Conservation (phyloP, 2,329 filamentous ascomycete species). For the Fusarium musae region DNA sequence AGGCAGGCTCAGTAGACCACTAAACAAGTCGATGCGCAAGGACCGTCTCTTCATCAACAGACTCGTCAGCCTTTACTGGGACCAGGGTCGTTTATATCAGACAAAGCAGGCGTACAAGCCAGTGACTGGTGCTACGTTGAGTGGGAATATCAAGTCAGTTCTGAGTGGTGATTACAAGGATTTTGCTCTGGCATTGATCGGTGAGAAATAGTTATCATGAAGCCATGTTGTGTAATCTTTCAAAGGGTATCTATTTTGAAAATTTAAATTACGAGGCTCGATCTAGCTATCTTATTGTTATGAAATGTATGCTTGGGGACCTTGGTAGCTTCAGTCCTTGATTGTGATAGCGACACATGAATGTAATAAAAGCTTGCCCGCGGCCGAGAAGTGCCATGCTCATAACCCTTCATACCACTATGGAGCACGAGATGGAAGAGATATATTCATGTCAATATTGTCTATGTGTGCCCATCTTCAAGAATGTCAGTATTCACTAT, state of each 20-base stretch:
- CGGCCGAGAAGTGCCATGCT: neutral
- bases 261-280: accelerated
- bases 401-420: neutral
- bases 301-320: accelerated
- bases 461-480: neutral
- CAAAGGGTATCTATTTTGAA: too few relatives aligned
- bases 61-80: slow-evolving; percentile 48
- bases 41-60: slow-evolving; percentile 49
- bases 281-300: neutral
- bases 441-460: accelerated
- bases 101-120: slow-evolving; percentile 68
- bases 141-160: slow-evolving; percentile 41
- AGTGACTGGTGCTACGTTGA: slow-evolving; percentile 64
- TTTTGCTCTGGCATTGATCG: slow-evolving; percentile 45
- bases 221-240: accelerated
- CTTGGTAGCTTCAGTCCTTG: neutral
- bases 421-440: neutral
- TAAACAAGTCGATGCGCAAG: slow-evolving; percentile 46
- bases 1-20: slow-evolving; percentile 35
- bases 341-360: neutral
- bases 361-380: neutral
- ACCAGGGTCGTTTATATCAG: slow-evolving; percentile 42
- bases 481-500: neutral
- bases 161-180: slow-evolving; percentile 47
- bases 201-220: slow-evolving; percentile 35